Base-by-base conservation (phyloP, 2,329 filamentous ascomycete species). In the Triangularia setosa region DNA sequence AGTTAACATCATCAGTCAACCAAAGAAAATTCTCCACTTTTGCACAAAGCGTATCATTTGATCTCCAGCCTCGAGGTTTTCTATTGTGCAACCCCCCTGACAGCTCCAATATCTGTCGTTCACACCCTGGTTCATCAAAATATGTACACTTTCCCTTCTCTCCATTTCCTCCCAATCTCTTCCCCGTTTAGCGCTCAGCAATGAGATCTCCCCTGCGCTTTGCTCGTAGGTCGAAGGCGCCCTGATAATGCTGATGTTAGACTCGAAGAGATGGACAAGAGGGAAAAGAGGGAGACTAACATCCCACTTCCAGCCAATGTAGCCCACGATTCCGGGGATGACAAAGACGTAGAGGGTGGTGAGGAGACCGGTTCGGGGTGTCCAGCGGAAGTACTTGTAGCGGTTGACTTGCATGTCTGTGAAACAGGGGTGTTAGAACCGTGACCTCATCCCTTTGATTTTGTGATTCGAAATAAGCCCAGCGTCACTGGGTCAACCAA, bases 331-430 rank as follows among this genome's bases (percentile, higher is more conserved):
- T 48, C 80, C 77, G 7, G 95, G 95, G 53, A 97, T 85, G 61
- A 89, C 80, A 33, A 88, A 80, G 64, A 90, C 84, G 78, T 94
- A 97, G 69, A 89, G 82, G 75, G 97, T 87, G 4, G 89, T 88
- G 73, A 97, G 78, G 80, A 86, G 87, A 28, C 92, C 92, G 55
- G 92, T 96, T 73, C 90, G 85, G 60, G 87, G 85, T 35, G 90
- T 98, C 92, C 92, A 98, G 78, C 92, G 87, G 86, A 98, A 99
- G 86, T 92, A 97, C 80, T 92, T 92, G 86, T 93, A 90, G 70
- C 95, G 90, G 82, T 91, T 92, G 74, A 85, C 82, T 74, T 85
- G 87, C 87, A 97, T 91, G 77, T 90, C 93, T 97, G 73, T 60
- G 23, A 28, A 18, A n/a, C 48, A 28, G 35, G 8, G 44, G 30